Evolutionary conservation across 495 filamentous ascomycete genomes (phyloP).

Genomic region (Chaetomidium leptoderma): DNA sequence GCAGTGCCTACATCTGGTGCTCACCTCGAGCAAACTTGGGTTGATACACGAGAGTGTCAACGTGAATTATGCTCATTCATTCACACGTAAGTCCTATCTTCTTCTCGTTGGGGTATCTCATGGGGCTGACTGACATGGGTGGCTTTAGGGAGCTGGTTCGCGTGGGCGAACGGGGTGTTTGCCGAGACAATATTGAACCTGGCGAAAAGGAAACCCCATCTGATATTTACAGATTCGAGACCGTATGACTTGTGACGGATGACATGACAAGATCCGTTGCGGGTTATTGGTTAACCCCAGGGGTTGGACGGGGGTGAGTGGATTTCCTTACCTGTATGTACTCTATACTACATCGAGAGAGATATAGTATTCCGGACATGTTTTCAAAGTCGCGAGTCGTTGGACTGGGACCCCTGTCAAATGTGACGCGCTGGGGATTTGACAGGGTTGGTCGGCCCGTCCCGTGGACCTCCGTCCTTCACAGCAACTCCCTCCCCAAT

Average conservation of each 20-base stretch:
- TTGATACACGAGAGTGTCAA: slow-evolving; percentile 91
- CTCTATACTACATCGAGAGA: neutral
- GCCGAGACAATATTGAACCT: slow-evolving; percentile 89
- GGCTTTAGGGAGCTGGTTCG: slow-evolving; percentile 78
- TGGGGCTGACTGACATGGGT: slow-evolving; percentile 26
- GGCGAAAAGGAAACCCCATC: slow-evolving; percentile 75
- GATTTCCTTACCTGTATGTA: neutral
- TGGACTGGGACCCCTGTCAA: too few species aligned
- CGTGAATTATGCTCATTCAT: slow-evolving; percentile 67
- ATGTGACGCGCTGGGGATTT: too few species aligned
- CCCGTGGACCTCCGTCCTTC: too few species aligned
- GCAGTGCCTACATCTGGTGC: slow-evolving; percentile 65
- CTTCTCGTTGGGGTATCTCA: neutral
- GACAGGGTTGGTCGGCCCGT: too few species aligned
- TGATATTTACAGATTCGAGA: slow-evolving; percentile 69
- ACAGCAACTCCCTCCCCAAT: too few species aligned
- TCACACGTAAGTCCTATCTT: slow-evolving; percentile 59
- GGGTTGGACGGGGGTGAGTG: too few species aligned
- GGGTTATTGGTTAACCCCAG: too few species aligned
- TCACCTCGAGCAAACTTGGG: slow-evolving; percentile 66
- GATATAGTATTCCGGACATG: too few species aligned
- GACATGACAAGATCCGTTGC: neutral
- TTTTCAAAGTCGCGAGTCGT: too few species aligned
- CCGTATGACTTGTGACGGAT: slow-evolving; percentile 38
- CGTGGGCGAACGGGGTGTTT: slow-evolving; percentile 97